These are phyloP conservation scores for Lablab purpureus DNA, from an alignment of 306 rosid genomes.

Conservation along the genomic window DNA sequence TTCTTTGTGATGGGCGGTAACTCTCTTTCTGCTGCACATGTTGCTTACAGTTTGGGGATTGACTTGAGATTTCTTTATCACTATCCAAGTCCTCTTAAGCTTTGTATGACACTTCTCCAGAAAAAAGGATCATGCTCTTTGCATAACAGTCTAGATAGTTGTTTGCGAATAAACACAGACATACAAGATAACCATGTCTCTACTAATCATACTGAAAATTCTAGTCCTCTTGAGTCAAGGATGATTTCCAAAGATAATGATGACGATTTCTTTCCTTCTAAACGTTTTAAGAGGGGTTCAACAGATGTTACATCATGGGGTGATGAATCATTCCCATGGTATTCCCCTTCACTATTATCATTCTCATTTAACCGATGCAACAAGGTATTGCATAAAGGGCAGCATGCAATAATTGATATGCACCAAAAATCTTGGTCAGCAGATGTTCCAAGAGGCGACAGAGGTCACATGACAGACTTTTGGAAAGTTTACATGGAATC, in stretches of 20 bases:
- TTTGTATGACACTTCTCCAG: conserved; percentile 72
- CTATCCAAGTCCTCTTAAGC: conserved; percentile 71
- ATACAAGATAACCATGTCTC: conserved; percentile 38
- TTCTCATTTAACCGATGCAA: conserved; percentile 88
- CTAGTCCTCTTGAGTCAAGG: conserved; percentile 47
- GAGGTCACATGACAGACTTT: conserved; percentile 56
- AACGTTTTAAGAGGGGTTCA: conserved; percentile 59
- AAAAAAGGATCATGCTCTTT: conserved; percentile 55
- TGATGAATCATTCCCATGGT: conserved; percentile 57
- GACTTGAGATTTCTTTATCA: conserved; percentile 77
- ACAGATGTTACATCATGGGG: conserved; percentile 44
- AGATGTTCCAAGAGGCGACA: conserved; percentile 55
- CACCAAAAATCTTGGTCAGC: conserved; percentile 51
- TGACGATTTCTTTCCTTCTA: conserved; percentile 47
- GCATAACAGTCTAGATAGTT: conserved; percentile 50
- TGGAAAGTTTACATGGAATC: conserved; percentile 90
- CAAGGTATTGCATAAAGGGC: conserved; percentile 61
- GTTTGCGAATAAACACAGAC: conserved; percentile 48
- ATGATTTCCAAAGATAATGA: conserved; percentile 45
- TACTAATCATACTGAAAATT: conserved; percentile 46
- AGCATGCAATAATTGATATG: conserved; percentile 37
- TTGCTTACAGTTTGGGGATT: conserved; percentile 76
- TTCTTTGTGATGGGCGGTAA: conserved; percentile 87
- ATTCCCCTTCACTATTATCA: conserved; percentile 52
- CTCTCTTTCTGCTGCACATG: conserved; percentile 92